A percentile compares a stretch with the other conserved stretches of the same genome.
These are phyloP conservation scores for Avena sativa DNA, from an alignment of 176 grass and related monocot species.

Conservation along the genomic window DNA sequence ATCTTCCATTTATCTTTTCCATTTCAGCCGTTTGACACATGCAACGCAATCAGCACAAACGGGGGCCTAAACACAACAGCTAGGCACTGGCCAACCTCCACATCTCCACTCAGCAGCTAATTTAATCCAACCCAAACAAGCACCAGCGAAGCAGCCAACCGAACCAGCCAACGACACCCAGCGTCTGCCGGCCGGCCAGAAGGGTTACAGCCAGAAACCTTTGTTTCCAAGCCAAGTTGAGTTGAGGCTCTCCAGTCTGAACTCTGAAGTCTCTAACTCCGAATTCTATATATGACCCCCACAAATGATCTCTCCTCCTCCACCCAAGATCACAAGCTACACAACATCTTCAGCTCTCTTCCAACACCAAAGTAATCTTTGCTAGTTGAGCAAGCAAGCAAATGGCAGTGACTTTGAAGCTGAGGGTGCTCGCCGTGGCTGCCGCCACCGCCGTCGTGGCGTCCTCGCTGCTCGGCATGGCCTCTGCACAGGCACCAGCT, in stretches of 20 bases:
- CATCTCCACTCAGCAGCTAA: background rate
- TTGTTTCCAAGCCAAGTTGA: slow-evolving; percentile 21
- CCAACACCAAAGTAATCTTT: background rate
- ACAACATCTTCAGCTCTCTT: background rate
- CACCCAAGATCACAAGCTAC: slow-evolving; percentile 1
- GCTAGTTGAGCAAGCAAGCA: background rate
- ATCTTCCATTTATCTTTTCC: no score
- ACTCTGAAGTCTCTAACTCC: background rate
- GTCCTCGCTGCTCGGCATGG: slow-evolving; percentile 30
- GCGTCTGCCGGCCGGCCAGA: slow-evolving; percentile 35
- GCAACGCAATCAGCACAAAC: no score
- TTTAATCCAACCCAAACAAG: slow-evolving; percentile 1
- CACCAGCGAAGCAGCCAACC: slow-evolving; percentile 32
- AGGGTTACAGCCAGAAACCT: slow-evolving; percentile 43
- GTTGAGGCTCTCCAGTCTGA: background rate
- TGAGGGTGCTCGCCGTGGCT: slow-evolving; percentile 48
- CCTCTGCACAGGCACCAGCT: slow-evolving; percentile 42
- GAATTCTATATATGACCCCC: background rate
- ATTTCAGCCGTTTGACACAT: no score
- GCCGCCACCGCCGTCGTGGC: slow-evolving; percentile 17
- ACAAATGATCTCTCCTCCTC: background rate
- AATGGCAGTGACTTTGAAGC: slow-evolving; percentile 55
- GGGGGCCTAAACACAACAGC: no score
- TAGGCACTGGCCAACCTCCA: background rate
- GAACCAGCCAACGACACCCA: background rate